A percentile compares a stretch with the other conserved stretches of the same genome.
These are phyloP conservation scores for Zelonia costaricensis DNA, from an alignment of 208 protist species.

Conservation along the genomic window DNA sequence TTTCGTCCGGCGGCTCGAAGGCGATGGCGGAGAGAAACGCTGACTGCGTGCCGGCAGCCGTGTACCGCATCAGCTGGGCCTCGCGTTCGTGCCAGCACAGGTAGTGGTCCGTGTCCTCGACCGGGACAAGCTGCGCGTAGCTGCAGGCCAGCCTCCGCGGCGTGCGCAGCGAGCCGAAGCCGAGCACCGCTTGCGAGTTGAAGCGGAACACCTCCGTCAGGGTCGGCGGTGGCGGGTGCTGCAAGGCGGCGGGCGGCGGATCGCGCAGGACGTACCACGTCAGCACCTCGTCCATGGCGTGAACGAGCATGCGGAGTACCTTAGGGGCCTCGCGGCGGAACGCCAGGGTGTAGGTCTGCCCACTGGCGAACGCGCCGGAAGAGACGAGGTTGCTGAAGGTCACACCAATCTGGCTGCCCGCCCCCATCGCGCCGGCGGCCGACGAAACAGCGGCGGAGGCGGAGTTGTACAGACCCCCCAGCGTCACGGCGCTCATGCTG, in stretches of 20 bases:
- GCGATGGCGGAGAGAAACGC: slow-evolving; percentile 56
- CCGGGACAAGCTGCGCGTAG: slow-evolving; percentile 49
- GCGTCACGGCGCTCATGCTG: slow-evolving; percentile 14
- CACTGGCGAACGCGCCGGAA: slow-evolving; percentile 23
- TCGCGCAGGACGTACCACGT: slow-evolving; percentile 59
- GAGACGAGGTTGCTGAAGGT: slow-evolving; percentile 26
- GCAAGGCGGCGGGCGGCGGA: slow-evolving; percentile 24
- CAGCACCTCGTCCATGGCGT: slow-evolving; percentile 47
- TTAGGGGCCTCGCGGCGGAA: slow-evolving; percentile 66
- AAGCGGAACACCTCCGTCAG: slow-evolving; percentile 34
- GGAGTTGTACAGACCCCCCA: slow-evolving; percentile 25
- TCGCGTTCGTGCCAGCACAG: slow-evolving; percentile 70
- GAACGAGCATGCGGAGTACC: slow-evolving; percentile 71
- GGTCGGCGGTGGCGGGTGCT: slow-evolving; percentile 33
- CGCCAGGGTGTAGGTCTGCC: slow-evolving; percentile 60
- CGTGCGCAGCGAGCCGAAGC: slow-evolving; percentile 44
- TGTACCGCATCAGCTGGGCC: slow-evolving; percentile 66
- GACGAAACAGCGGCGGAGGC: not conserved
- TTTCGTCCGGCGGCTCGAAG: slow-evolving; percentile 46
- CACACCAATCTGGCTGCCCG: slow-evolving; percentile 13
- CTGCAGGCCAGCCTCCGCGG: slow-evolving; percentile 31
- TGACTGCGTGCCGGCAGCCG: slow-evolving; percentile 21
- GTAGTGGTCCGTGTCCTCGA: slow-evolving; percentile 60
- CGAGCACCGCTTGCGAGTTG: slow-evolving; percentile 32
- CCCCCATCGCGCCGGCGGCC: not conserved